Evolutionary conservation across 2,329 filamentous ascomycete genomes (phyloP).

Genomic region (Westerdykella aurantiaca): DNA sequence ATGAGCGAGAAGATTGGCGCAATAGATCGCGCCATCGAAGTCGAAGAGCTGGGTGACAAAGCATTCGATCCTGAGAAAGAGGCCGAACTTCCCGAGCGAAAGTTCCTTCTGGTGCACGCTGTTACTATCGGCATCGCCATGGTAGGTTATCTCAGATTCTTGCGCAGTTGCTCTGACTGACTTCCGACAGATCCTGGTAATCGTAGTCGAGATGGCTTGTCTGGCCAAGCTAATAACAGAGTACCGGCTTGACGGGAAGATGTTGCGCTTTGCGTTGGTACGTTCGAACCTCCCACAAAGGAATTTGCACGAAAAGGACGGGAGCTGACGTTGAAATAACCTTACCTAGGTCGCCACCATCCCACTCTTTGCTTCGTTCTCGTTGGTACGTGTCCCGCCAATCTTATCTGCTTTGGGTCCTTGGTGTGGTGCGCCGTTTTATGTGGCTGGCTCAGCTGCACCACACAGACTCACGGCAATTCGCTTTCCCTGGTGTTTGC

Average conservation of each 20-base stretch:
- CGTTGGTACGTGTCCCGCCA: conserved; percentile 5
- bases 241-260: conserved; percentile 37
- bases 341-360: conserved; percentile 21
- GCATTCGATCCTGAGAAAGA: conserved; percentile 22
- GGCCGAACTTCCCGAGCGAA: conserved; percentile 16
- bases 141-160: conserved; percentile 3
- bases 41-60: conserved; percentile 21
- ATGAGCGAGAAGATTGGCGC: conserved; percentile 24
- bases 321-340: conserved; percentile 18
- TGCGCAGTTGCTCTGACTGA: conserved; percentile 1
- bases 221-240: conserved; percentile 35
- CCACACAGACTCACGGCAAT: too few species aligned
- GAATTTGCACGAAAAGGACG: conserved; percentile 1
- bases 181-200: conserved; percentile 15
- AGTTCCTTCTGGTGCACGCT: conserved; percentile 20
- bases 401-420: conserved; percentile 5
- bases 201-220: conserved; percentile 28
- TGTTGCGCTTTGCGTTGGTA: conserved; percentile 34
- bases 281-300: conserved; percentile 16
- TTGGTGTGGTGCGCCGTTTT: too few species aligned
- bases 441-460: too few species aligned
- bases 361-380: conserved; percentile 35
- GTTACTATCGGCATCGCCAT: conserved; percentile 22
- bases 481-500: too few species aligned
- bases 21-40: conserved; percentile 20